Evolutionary conservation across 768 basidiomycete species (phyloP), one percentile per base, ranked within the genome.

Genomic region (Astraeus odoratus): DNA sequence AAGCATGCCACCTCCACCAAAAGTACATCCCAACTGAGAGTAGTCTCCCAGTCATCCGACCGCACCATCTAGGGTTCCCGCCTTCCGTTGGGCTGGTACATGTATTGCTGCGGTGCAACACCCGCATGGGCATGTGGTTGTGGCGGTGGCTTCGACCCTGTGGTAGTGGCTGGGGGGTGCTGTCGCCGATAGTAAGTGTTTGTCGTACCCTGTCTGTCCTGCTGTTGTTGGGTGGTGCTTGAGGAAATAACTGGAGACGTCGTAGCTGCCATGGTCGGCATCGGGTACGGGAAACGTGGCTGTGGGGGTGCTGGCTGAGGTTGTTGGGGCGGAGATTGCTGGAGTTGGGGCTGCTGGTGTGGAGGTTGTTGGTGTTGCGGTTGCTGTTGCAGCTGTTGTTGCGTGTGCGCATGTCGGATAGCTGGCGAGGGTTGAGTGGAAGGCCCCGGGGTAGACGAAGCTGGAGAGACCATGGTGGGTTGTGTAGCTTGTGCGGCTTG

Each of bases 191-290:
- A 83, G 57, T 82, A 83, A 49, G 71, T 69, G 48, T 68, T 66
- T 12, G 72, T 41, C 38, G 42, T 49, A 27, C 54, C 59, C 7
- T 55, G 34, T 36, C 59, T 53, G 24, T 64, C 64, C 37, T 46
- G 57, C 29, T 68, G 73, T n/a, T 74, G 75, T n/a, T 74, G 75
- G 41, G 43, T 56, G 15, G 59, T 35, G 1, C 70, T 53, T n/a
- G 67, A 52, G 3, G 73, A 51, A 18, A 83, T 67, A 3, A 81
- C 74, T 2, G 81, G 74, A 5, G 81, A 76, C 0, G 78, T 77
- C 36, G 72, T 71, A 8, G 72, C 78, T 1, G 83, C 82, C 24
- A 84, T 74, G 1, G 80, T 83, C 1, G 83, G 83, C 81, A 85
- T 83, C 5, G 83, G 81, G 74, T 80, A 86, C 4, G 81, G 80